Percentiles rank a stretch among this genome's conserved stretches.
These are phyloP conservation scores for Eimeria praecox DNA, from an alignment of 169 alveolate genomes.

Conservation along the genomic window DNA sequence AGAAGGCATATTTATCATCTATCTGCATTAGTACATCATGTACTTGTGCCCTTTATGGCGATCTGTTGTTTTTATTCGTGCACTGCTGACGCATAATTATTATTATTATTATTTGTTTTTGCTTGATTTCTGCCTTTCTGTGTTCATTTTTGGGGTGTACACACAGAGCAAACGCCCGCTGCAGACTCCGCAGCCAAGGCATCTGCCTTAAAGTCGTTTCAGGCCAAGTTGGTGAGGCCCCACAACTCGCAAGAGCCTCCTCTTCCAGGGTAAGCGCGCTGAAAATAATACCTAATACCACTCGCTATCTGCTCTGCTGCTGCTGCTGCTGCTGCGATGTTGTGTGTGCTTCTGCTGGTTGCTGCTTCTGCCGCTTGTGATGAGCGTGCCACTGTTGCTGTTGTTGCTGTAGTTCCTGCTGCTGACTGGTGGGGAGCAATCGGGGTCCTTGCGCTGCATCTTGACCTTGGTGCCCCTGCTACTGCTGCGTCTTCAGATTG, in stretches of 20 bases:
- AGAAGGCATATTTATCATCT: too few relatives aligned
- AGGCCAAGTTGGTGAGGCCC: constrained; percentile 88
- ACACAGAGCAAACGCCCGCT: constrained; percentile 83
- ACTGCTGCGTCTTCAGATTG: constrained; percentile 42
- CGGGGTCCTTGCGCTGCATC: background rate
- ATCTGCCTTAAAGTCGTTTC: constrained; percentile 89
- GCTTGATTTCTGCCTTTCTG: too few relatives aligned
- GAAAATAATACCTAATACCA: too few relatives aligned
- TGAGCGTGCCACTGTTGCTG: constrained; percentile 44
- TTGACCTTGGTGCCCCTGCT: background rate
- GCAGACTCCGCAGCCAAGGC: constrained; percentile 82
- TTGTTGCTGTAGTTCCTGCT: constrained; percentile 20
- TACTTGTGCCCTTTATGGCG: too few relatives aligned
- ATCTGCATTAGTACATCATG: too few relatives aligned
- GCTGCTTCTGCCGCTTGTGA: too few relatives aligned
- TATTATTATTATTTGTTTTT: too few relatives aligned
- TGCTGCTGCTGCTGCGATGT: background rate
- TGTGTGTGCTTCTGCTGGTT: too few relatives aligned
- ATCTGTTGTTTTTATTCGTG: too few relatives aligned
- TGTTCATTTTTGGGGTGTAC: too few relatives aligned
- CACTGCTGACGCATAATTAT: too few relatives aligned
- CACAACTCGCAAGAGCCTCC: constrained; percentile 49
- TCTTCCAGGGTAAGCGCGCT: background rate
- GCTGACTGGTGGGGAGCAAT: too few relatives aligned
- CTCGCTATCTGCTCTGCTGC: background rate